Evolutionary conservation across 306 rosid species (phyloP), one percentile per base, ranked within the genome.

Genomic region (Spatholobus suberectus): DNA sequence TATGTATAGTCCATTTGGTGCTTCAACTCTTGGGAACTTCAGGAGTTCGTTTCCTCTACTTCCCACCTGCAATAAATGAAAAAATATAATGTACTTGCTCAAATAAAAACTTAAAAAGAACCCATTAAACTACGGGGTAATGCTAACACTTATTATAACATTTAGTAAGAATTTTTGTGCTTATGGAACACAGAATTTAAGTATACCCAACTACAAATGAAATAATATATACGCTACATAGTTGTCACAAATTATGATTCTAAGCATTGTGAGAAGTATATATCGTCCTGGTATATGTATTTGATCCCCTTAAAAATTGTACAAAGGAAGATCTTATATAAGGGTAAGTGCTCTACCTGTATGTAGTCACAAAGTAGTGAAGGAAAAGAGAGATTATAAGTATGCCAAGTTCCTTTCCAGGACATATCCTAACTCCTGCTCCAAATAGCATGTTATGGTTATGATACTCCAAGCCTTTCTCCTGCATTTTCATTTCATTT

Each of bases 1-100:
- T 80, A 91, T 77, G 83, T 88, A 88, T 55, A 89, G 75, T 67
- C 95, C 97, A 78, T 89, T 91, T 27, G 95, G 95, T 21, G 93
- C 97, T 82, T 88, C 91, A 73, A 93, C 97, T 81, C 97, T 91
- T 1, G 97, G 96, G 72, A 93, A 93, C 57, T 86, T 87, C 84
- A 83, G 80, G 41, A 91, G 87, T 73, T 91, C 75, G 20, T 87
- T 90, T 69, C 89, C 18, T 91, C 96, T 74, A 87, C 88, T 87
- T 93, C 94, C 95, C 95, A 91, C 84, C 96, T 91, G 88, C 79
- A 79, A 77, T 57, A 49, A 67, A 41, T 70, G n/a, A 20, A 52
- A 54, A 51, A 54, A 52, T 38, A 61, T 38, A 9, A 35, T 10
- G 51, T 23, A 13, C 43, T 20, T 47, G 20, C 54, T 15, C 54